Evolutionary conservation across 345 rosid genomes (phyloP), one percentile per base, ranked within the genome.

Genomic region (Heritiera littoralis): DNA sequence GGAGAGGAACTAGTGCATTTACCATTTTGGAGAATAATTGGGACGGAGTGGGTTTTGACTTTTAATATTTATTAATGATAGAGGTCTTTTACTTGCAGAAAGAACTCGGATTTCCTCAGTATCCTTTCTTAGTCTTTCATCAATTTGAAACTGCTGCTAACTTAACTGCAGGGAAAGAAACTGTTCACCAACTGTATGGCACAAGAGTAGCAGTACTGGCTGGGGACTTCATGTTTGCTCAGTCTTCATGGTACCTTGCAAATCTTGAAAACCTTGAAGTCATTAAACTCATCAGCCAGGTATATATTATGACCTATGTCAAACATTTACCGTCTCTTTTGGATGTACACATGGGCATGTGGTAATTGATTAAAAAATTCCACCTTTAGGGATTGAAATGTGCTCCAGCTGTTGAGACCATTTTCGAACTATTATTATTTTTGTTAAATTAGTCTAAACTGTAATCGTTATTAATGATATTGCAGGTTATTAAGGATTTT

Each of bases 171-270:
- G 99, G 98, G 7, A 94, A 89, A 79, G 95, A 90, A 84, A 92
- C 98, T 0, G 92, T 96, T 81, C 98, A 96, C 76, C 90, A 94
- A 80, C 79, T 89, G 6, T 94, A 82, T 1, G 99, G 98, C 61
- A 92, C 98, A 38, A 92, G 99, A 83, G 92, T 96, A 20, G 97
- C 98, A 5, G 89, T 94, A 54, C 81, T 96, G 85, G 98, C 97
- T 40, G 98, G 97, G 75, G 99, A 96, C 76, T 96, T 91, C 83
- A 91, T 94, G 98, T 96, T 94, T 87, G 98, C 97, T 86, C 99
- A 96, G 85, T 92, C 99, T 3, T 96, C 98, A 15, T 94, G 99
- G 98, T 94, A 90, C 87, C 89, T 96, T 1, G 98, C 99, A 30
- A 96, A 94, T 84, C 97, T 96, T 6, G 99, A 94, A 82, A 96